Evolutionary conservation across 805 yeast genomes (phyloP).

Genomic region (Kregervanrija delftensis): DNA sequence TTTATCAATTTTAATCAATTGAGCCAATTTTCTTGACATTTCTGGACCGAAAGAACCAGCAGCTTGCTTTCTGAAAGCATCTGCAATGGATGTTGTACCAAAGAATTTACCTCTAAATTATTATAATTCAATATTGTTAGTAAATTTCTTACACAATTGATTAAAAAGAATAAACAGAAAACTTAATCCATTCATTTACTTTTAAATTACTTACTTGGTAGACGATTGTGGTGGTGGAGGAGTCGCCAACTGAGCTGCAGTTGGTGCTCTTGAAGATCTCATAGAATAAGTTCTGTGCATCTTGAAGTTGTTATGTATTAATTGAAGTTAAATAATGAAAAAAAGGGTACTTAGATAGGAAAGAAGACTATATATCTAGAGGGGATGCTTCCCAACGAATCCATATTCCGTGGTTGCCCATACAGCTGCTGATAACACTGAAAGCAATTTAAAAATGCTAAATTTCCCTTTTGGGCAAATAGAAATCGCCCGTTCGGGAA

Average conservation of each 20-base stretch:
- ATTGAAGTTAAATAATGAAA: too few relatives aligned
- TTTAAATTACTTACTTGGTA: slow-evolving; percentile 36
- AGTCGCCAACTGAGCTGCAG: slow-evolving; percentile 94
- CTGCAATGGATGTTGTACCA: slow-evolving; percentile 66
- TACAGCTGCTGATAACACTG: not conserved
- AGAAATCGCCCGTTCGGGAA: slow-evolving; percentile 12
- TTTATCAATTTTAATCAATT: slow-evolving; percentile 93
- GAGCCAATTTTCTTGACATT: slow-evolving; percentile 84
- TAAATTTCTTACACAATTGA: not conserved
- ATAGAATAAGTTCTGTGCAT: slow-evolving; percentile 99
- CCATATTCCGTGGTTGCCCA: not conserved
- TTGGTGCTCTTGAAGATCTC: slow-evolving; percentile 93
- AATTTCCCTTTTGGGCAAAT: slow-evolving; percentile 14
- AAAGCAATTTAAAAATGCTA: not conserved
- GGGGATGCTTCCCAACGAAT: not conserved
- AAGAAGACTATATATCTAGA: not conserved
- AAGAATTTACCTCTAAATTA: slow-evolving; percentile 52
- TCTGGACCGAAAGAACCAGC: slow-evolving; percentile 96
- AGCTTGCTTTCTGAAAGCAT: slow-evolving; percentile 68
- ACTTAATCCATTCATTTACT: too few relatives aligned
- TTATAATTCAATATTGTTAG: not conserved
- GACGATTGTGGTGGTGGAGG: slow-evolving; percentile 93
- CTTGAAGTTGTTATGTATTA: slow-evolving; percentile 8
- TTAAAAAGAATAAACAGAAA: not conserved
- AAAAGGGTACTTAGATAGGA: too few relatives aligned